Conservation (phyloP, 176 grass and related monocot species). For the Oryza longistaminata region DNA sequence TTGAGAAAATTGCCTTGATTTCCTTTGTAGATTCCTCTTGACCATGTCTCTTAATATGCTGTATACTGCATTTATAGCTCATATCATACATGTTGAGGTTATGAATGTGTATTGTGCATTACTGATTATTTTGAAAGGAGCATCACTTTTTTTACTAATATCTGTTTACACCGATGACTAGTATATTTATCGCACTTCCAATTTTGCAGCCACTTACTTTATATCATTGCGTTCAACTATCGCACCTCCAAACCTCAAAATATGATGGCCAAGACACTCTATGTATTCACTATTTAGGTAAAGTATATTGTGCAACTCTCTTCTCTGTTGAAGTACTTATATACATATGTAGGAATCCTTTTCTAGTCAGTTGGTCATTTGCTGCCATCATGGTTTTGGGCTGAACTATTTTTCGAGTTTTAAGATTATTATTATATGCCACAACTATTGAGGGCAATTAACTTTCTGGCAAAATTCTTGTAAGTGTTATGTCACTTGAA, state of each 20-base stretch:
- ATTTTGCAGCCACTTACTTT: slow-evolving; percentile 79
- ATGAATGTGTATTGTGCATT: background rate
- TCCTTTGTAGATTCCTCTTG: background rate
- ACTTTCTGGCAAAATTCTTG: background rate
- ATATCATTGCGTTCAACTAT: slow-evolving; percentile 83
- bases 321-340: slow-evolving; percentile 14
- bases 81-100: background rate
- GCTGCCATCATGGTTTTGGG: background rate
- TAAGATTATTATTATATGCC: slow-evolving; percentile 21
- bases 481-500: background rate
- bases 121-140: background rate
- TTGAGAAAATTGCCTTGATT: too few species aligned
- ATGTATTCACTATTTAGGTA: slow-evolving; percentile 97
- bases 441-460: background rate
- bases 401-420: background rate
- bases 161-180: background rate
- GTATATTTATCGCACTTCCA: slow-evolving; percentile 3
- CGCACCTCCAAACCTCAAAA: slow-evolving; percentile 43
- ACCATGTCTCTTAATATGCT: background rate
- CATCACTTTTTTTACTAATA: background rate
- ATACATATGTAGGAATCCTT: background rate
- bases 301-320: slow-evolving; percentile 23
- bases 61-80: background rate
- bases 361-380: background rate
- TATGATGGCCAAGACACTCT: slow-evolving; percentile 49